Percentiles rank a stretch among this genome's conserved stretches.
These are phyloP conservation scores for Cicer bijugum DNA, from an alignment of 306 rosid genomes.

Conservation along the genomic window DNA sequence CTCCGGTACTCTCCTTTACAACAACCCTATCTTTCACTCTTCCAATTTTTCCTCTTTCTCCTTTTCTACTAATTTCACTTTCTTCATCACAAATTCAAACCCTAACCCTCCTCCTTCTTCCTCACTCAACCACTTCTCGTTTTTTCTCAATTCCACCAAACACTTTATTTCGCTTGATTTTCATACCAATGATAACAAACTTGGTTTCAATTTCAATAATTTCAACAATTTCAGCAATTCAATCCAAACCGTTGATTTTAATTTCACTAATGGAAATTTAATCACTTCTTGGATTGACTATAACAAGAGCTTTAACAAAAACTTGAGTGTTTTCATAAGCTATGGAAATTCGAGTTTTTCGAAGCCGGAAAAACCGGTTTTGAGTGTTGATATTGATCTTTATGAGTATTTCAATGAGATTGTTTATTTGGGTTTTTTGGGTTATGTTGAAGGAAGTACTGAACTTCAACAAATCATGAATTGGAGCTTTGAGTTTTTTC, in stretches of 20 bases:
- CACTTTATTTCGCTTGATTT: conserved; percentile 60
- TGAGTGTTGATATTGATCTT: conserved; percentile 57
- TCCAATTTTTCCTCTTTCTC: conserved; percentile 38
- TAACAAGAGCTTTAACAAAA: conserved; percentile 42
- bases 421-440: conserved; percentile 64
- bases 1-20: conserved; percentile 64
- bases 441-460: conserved; percentile 74
- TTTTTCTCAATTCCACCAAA: conserved; percentile 54
- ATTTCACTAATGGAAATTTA: conserved; percentile 51
- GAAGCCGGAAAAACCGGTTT: conserved; percentile 56
- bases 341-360: conserved; percentile 32
- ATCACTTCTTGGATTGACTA: conserved; percentile 81
- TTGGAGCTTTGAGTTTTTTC: conserved; percentile 61
- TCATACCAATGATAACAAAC: conserved; percentile 53
- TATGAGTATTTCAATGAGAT: conserved; percentile 51
- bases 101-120: conserved; percentile 57
- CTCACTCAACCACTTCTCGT: conserved; percentile 65
- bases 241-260: conserved; percentile 52
- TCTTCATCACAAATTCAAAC: conserved; percentile 58
- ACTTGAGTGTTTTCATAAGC: conserved; percentile 56
- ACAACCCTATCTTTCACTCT: conserved; percentile 56
- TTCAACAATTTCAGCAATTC: conserved; percentile 42
- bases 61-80: conserved; percentile 54
- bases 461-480: conserved; percentile 62
- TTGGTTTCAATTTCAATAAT: conserved; percentile 55